Base-by-base conservation (phyloP, 345 rosid species). In the Boechera divaricarpa region DNA sequence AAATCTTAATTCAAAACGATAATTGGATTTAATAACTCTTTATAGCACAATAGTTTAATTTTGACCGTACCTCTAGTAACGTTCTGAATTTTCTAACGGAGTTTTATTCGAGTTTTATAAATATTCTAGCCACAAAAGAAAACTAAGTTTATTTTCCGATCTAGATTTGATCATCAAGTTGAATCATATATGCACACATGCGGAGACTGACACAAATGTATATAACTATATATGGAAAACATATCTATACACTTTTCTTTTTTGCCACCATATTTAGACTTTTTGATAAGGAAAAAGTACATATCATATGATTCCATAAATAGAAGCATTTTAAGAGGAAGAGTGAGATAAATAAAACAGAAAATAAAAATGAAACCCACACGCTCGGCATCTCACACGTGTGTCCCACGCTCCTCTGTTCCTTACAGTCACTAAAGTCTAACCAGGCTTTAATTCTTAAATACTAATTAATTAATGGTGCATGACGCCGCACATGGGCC, bases 241-340 rank as follows among this genome's bases (percentile, higher is more conserved):
- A 60, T 69, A 39, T 52, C 26, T 51, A 10, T 9, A 52, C 21
- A 29, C 24, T 44, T 7, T 51, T 26, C 7, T 26, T 48, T 45
- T 10, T 5, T 13, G 78, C 78, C 78, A 74, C 65, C 66, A 74
- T 66, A 47, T 60, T 39, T 51, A 70, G 70, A 45, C 58, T 35
- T 70, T 70, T 64, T 29, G 61, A 47, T 48, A 56, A 29, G 60
- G 32, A 63, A 71, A 70, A 70, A 71, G 67, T 64, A 64, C 76
- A 70, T 29, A 71, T 64, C 73, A 51, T 66, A 72, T 72, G 81
- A 71, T 78, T 39, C 81, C 63, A 78, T 78, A 72, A 72, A 72
- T 72, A 63, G 81, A 78, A 48, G 72, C 56, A 63, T 77, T 69
- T 76, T 33, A 39, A 35, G 49, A 55, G 39, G 3, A n/a, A 52